Evolutionary conservation across 495 filamentous ascomycete genomes (phyloP), one percentile per base, ranked within the genome.

Genomic region (Astrothelium macrocarpum): DNA sequence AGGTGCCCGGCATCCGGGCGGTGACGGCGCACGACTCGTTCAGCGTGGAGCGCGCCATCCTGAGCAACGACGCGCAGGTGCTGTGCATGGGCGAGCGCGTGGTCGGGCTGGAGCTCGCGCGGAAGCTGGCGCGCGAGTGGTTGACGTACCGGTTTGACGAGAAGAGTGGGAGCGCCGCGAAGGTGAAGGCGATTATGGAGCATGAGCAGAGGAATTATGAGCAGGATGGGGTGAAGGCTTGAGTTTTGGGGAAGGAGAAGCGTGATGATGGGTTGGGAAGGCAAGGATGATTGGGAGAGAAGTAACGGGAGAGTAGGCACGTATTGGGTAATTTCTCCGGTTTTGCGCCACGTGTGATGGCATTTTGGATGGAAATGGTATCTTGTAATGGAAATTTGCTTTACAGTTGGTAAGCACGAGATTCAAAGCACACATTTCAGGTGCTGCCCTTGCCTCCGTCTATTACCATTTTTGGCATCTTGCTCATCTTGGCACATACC

Each of bases 1-100:
- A 93, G 74, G 88, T 93, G 62, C 88, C 85, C 61, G 90, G 90
- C 20, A 85, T 95, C 66, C 80, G 90, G 46, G 90, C 90, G 23
- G 90, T 95, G 36, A 95, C 90, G 34, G 90, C 90, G 9, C 90
- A 95, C 76, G 90, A 95, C 75, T 84, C 84, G 61, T 94, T 90
- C 78, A 86, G 82, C 56, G 89, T 95, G 46, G 90, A 95, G 80
- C 78, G 89, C 56, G 85, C 87, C 16, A 84, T 93, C 18, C 76
- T 91, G 69, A 90, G 87, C 78, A 93, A 93, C 75, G 85, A 95
- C 75, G 89, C 88, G 28, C 90, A 95, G 75, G 90, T 95, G 42
- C 81, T 95, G 31, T 95, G 90, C 76, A 87, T 95, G 81, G 90
- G 90, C 1, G 87, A 95, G 79, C 79, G 90, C 42, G 90, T 95